These are phyloP conservation scores for Monosporascus sp. DNA, from an alignment of 2,329 filamentous ascomycete genomes.

Conservation along the genomic window DNA sequence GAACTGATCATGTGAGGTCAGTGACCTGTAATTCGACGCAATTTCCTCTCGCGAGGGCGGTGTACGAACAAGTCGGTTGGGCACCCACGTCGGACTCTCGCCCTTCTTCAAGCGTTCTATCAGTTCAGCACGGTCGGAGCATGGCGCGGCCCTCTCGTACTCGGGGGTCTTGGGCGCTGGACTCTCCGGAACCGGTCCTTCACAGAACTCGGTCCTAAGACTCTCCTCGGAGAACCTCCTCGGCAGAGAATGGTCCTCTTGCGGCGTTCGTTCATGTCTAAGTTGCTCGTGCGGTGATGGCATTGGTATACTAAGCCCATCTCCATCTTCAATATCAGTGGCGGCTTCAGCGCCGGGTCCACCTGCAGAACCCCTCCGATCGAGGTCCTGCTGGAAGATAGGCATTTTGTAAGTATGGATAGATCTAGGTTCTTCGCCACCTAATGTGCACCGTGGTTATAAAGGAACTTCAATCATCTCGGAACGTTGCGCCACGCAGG, in stretches of 20 bases:
- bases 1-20: conserved; percentile 21
- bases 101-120: conserved; percentile 80
- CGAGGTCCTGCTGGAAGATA: conserved; percentile 51
- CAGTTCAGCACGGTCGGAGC: conserved; percentile 66
- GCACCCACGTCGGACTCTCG: conserved; percentile 70
- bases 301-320: conserved; percentile 6
- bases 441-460: background rate
- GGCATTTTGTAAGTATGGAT: conserved; percentile 39
- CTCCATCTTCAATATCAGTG: background rate
- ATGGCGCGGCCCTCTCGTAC: conserved; percentile 25
- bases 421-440: background rate
- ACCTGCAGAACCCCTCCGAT: conserved; percentile 28
- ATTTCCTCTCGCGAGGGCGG: conserved; percentile 1
- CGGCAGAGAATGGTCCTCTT: conserved; percentile 6
- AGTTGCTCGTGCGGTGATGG: conserved; percentile 18
- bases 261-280: conserved; percentile 1
- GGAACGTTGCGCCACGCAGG: background rate
- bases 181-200: conserved; percentile 48
- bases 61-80: conserved; percentile 53
- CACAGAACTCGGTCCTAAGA: conserved; percentile 56
- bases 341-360: conserved; percentile 3
- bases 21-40: conserved; percentile 1
- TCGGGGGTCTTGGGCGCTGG: conserved; percentile 30
- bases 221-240: conserved; percentile 54
- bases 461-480: background rate